Base-by-base conservation (phyloP, 1,284 basidiomycete species). In the Leccinum holopus region DNA sequence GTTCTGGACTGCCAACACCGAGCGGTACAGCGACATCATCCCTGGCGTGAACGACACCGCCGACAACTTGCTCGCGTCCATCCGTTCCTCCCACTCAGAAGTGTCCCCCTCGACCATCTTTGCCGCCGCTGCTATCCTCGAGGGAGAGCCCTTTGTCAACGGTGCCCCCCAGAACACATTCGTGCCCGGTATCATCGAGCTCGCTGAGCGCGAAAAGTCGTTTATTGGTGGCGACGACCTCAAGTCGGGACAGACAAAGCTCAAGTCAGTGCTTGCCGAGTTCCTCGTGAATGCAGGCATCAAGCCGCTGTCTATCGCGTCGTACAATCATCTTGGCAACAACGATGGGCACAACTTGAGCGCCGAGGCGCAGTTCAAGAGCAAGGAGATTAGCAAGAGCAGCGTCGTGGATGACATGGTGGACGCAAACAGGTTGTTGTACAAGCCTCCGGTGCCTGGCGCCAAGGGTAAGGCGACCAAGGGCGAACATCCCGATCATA, bases 161-260 rank as follows among this genome's bases (percentile, higher is more conserved):
- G 97, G 97, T 60, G 95, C 96, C 28, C 97, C 97, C 21, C 97
- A 99, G 84, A 99, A 99, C 87, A 98, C 97, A 7, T 98, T 98
- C 74, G 95, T 99, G 35, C 97, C 97, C 1, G 97, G 97, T 70
- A 90, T 91, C 70, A 92, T 99, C 73, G 84, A 91, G 74, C 92
- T 99, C 66, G 95, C 97, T 58, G 96, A 98, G 83, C 84, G 87
- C 70, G 80, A 92, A 72, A 84, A 90, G 75, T 90, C 94, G 9
- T 98, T 98, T 82, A 97, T 99, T 72, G 96, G 94, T 61, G 96
- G 97, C 59, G 97, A 98, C 75, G 97, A 99, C 76, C 90, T 99
- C 80, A 99, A 99, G 86, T 91, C 92, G 18, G 91, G 92, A 32
- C 93, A 95, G 82, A 95, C 92, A 66, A 95, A 95, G 80, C 90